Evolutionary conservation across 2,329 filamentous ascomycete genomes (phyloP).

Genomic region (Venturia asperata): DNA sequence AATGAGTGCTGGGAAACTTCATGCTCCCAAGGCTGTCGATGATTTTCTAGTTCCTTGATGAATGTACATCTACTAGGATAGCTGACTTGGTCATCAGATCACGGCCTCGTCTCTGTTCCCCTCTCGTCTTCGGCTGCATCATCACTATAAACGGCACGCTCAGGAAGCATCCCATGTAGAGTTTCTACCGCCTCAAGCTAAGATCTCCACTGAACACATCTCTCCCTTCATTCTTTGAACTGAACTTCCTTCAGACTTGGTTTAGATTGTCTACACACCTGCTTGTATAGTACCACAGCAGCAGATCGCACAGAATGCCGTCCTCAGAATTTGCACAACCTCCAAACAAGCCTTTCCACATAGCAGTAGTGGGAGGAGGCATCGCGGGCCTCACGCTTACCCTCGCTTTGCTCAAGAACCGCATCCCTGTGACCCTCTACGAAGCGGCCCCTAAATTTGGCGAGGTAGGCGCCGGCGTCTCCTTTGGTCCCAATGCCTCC

Average conservation of each 20-base stretch:
- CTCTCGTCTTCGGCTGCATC: background rate
- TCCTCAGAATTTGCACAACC: constrained; percentile 6
- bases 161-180: background rate
- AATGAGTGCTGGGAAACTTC: background rate
- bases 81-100: background rate
- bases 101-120: background rate
- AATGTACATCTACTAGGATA: background rate
- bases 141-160: background rate
- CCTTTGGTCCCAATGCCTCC: constrained; percentile 49
- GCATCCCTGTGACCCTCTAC: constrained; percentile 46
- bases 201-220: background rate
- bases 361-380: constrained; percentile 54
- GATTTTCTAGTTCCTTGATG: background rate
- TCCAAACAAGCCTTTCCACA: constrained; percentile 25
- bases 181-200: background rate
- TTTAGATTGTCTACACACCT: background rate
- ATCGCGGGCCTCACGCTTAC: constrained; percentile 51
- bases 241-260: background rate
- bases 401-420: constrained; percentile 43
- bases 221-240: background rate
- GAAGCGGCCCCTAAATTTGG: constrained; percentile 49
- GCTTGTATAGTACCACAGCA: background rate
- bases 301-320: background rate
- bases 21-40: background rate
- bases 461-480: constrained; percentile 53